These are phyloP conservation scores for Turritis glabra DNA, from an alignment of 345 rosid species.

Conservation along the genomic window DNA sequence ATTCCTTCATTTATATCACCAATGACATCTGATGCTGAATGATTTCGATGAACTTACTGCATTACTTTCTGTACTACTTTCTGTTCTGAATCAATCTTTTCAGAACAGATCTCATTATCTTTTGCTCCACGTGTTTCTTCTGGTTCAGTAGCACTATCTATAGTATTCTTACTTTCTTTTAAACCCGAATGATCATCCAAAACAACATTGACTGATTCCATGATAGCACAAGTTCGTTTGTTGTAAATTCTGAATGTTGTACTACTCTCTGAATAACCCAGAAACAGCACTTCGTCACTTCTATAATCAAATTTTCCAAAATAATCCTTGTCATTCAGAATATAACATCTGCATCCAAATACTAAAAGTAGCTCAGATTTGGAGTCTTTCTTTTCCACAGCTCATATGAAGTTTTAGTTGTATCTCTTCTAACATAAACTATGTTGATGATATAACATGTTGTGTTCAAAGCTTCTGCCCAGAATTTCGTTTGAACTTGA, in stretches of 20 bases:
- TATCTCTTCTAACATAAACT: neutral
- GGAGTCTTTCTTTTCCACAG: neutral
- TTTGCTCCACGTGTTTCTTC: too few species aligned
- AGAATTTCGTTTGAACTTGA: neutral
- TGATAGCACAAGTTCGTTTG: too few species aligned
- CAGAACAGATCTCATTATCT: too few species aligned
- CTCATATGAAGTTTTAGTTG: neutral
- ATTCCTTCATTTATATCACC: too few species aligned
- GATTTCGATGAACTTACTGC: neutral
- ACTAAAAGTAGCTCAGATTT: neutral
- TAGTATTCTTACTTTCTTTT: too few species aligned
- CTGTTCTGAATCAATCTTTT: rapidly evolving
- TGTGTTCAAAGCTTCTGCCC: neutral
- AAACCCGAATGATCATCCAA: too few species aligned
- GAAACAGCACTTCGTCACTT: neutral
- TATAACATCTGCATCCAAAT: neutral
- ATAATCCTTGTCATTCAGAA: neutral
- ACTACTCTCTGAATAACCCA: neutral
- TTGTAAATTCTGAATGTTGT: neutral
- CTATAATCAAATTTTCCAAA: neutral
- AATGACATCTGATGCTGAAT: too few species aligned
- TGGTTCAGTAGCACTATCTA: neutral
- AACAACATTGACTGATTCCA: too few species aligned
- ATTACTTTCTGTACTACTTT: too few species aligned
- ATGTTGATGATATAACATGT: neutral